phyloP scores from a whole-genome alignment of 306 rosid species.

The Oxytropis ochrocephala region DNA sequence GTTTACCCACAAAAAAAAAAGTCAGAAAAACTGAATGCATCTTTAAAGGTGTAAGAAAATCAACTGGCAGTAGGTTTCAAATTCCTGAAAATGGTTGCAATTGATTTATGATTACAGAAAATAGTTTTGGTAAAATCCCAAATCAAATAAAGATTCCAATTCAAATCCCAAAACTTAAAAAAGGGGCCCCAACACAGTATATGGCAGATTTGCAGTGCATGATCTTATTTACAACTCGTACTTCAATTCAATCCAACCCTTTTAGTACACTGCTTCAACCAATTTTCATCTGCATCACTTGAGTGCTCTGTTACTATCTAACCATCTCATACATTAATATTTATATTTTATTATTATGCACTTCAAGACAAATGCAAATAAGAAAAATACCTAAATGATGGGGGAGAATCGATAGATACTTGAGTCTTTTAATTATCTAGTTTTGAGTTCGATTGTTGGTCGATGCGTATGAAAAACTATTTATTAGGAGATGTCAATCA shows the following conservation, averaged over 20 bases:
- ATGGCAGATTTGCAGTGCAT: neutral
- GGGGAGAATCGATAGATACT: no score
- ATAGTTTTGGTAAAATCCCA: neutral
- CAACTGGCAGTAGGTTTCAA: slow-evolving; percentile 1
- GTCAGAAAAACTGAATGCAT: no score
- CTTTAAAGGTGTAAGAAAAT: slow-evolving; percentile 4
- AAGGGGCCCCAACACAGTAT: neutral
- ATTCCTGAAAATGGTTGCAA: neutral
- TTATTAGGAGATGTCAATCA: no score
- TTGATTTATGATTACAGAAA: neutral
- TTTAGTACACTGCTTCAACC: slow-evolving; percentile 21
- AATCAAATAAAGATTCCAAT: slow-evolving; percentile 23
- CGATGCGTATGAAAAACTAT: no score
- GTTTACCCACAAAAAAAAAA: neutral
- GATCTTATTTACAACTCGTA: slow-evolving; percentile 14
- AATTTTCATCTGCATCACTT: slow-evolving; percentile 11
- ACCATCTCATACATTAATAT: neutral
- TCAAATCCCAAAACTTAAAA: neutral
- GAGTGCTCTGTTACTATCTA: neutral
- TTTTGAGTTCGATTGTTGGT: no score
- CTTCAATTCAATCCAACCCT: neutral
- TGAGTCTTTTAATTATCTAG: no score
- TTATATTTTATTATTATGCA: neutral
- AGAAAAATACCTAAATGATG: neutral
- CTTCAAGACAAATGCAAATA: neutral